These are phyloP conservation scores for Zygoascus meyerae DNA, from an alignment of 1,139 yeast genomes.

Conservation along the genomic window DNA sequence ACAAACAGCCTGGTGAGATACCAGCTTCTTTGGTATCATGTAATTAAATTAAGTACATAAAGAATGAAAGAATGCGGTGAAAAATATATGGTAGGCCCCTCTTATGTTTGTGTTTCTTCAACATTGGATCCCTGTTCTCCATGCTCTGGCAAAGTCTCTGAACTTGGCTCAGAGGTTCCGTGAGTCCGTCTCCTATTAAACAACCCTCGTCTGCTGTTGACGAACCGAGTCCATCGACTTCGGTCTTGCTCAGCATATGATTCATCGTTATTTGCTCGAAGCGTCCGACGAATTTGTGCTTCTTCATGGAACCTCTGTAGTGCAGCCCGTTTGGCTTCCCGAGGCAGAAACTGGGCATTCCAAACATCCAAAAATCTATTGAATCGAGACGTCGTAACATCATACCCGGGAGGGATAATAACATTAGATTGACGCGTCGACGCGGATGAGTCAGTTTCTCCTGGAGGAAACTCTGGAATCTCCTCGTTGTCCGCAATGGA, in stretches of 20 bases:
- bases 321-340: constrained; percentile 30
- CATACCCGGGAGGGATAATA: constrained; percentile 25
- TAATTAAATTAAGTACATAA: too few relatives aligned
- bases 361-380: constrained; percentile 32
- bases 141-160: background rate
- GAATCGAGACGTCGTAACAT: constrained; percentile 27
- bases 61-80: too few relatives aligned
- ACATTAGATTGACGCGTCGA: constrained; percentile 5
- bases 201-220: constrained; percentile 21
- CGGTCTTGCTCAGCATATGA: constrained; percentile 20
- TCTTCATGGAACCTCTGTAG: constrained; percentile 30
- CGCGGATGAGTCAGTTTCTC: constrained; percentile 3
- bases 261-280: constrained; percentile 16
- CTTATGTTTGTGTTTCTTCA: background rate
- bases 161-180: too few relatives aligned
- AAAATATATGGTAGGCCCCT: background rate
- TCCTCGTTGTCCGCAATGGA: constrained; percentile 24
- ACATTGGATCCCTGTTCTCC: background rate
- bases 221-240: constrained; percentile 25
- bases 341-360: constrained; percentile 34
- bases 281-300: constrained; percentile 27
- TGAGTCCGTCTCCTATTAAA: too few relatives aligned
- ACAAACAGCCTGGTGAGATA: constrained; percentile 49
- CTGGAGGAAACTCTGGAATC: constrained; percentile 25
- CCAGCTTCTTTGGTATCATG: background rate